These are phyloP conservation scores for Polyporus arcularius DNA, from an alignment of 768 basidiomycete genomes.

Conservation along the genomic window DNA sequence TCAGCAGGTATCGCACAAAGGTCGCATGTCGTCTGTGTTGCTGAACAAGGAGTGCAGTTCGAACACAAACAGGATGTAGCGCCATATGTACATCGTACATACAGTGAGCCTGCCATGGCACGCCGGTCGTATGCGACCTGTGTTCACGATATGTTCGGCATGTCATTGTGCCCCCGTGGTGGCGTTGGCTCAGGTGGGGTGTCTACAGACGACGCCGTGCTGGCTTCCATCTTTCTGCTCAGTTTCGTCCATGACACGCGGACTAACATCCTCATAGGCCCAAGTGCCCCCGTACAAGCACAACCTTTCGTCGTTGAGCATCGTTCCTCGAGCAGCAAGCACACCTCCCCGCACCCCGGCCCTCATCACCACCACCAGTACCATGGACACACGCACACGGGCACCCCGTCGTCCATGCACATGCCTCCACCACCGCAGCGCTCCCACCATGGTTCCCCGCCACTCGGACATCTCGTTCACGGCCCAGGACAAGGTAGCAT, in stretches of 20 bases:
- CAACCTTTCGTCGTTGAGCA: slow-evolving; percentile 17
- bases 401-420: slow-evolving; percentile 25
- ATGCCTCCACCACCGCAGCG: slow-evolving; percentile 23
- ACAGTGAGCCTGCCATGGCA: too few relatives aligned
- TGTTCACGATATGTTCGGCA: too few relatives aligned
- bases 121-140: too few relatives aligned
- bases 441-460: slow-evolving; percentile 12
- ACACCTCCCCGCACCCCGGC: slow-evolving; percentile 2
- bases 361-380: slow-evolving; percentile 23
- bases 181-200: too few relatives aligned
- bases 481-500: slow-evolving; percentile 23
- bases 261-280: neutral
- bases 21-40: too few relatives aligned
- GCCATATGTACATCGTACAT: too few relatives aligned
- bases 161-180: too few relatives aligned
- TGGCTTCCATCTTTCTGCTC: too few relatives aligned
- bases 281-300: slow-evolving; percentile 2
- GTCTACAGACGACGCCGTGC: too few relatives aligned
- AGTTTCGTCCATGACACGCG: neutral
- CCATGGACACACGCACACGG: slow-evolving; percentile 24
- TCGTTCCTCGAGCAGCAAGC: neutral
- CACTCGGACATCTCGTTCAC: slow-evolving; percentile 6
- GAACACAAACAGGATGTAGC: too few relatives aligned
- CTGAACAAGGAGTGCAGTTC: too few relatives aligned
- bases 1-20: too few relatives aligned